phyloP scores from a whole-genome alignment of 495 filamentous ascomycete species.

The Bryoglossum gracile region DNA sequence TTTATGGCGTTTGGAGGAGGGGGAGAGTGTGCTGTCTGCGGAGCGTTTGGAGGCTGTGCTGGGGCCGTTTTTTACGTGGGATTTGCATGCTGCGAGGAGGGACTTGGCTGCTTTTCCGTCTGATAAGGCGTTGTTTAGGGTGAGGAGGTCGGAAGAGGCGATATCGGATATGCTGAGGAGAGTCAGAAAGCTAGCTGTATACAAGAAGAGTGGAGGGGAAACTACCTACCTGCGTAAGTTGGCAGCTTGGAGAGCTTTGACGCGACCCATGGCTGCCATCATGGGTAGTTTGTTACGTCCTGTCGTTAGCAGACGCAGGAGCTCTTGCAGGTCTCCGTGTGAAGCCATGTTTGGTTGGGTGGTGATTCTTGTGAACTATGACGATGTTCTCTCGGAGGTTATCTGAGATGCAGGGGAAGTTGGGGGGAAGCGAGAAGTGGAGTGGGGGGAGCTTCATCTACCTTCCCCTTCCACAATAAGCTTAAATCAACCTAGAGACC shows the following conservation, averaged over 20 bases:
- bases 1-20: slow-evolving; percentile 39
- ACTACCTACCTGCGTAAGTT: slow-evolving; percentile 58
- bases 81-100: slow-evolving; percentile 62
- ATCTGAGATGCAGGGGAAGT: not conserved
- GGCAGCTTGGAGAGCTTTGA: slow-evolving; percentile 58
- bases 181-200: not conserved
- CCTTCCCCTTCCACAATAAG: not conserved
- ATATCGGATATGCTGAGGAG: slow-evolving; percentile 49
- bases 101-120: slow-evolving; percentile 66
- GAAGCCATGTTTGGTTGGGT: slow-evolving; percentile 34
- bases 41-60: slow-evolving; percentile 29
- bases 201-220: not conserved
- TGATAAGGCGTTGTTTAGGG: slow-evolving; percentile 51
- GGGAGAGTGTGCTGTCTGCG: slow-evolving; percentile 23
- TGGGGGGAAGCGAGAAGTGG: slow-evolving; percentile 4
- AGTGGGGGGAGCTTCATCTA: not conserved
- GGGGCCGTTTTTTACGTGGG: slow-evolving; percentile 39
- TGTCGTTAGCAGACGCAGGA: slow-evolving; percentile 72
- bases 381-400: not conserved
- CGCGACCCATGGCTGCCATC: slow-evolving; percentile 58
- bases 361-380: not conserved
- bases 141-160: slow-evolving; percentile 47
- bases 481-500: no score
- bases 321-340: slow-evolving; percentile 55
- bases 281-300: slow-evolving; percentile 68